phyloP scores from a whole-genome alignment of 106 monocot genomes.

The Dendrobium officinale region DNA sequence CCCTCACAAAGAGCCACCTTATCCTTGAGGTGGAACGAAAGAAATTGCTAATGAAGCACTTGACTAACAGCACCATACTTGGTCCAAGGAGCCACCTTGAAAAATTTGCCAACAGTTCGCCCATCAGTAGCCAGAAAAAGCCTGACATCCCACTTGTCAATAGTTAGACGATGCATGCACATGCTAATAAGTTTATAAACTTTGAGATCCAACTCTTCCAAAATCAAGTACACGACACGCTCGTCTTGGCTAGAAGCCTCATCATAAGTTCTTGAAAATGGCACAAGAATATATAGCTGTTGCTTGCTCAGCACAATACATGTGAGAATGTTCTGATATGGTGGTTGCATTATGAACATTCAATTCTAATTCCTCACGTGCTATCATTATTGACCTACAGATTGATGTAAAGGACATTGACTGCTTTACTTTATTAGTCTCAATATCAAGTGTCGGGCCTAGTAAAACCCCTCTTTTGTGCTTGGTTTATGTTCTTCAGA shows the following conservation, averaged over 20 bases:
- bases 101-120: too few species aligned
- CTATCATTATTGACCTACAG: constrained; percentile 70
- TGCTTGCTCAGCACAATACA: constrained; percentile 85
- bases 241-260: constrained; percentile 51
- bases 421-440: constrained; percentile 25
- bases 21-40: too few species aligned
- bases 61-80: too few species aligned
- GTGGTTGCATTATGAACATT: constrained; percentile 60
- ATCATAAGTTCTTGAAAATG: constrained; percentile 49
- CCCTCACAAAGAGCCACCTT: too few species aligned
- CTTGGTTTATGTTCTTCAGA: constrained; percentile 77
- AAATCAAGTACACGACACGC: constrained; percentile 32
- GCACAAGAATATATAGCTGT: constrained; percentile 59
- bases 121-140: too few species aligned
- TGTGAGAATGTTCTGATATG: constrained; percentile 86
- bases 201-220: constrained; percentile 64
- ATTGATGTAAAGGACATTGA: constrained; percentile 61
- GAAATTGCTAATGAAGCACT: too few species aligned
- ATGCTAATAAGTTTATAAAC: constrained; percentile 67
- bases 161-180: too few species aligned
- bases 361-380: constrained; percentile 88
- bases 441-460: constrained; percentile 26
- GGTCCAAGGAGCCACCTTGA: too few species aligned
- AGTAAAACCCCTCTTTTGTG: constrained; percentile 31
- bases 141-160: too few species aligned